These are phyloP conservation scores for Coemansia brasiliensis DNA, from an alignment of 192 early-diverging fungal genomes.

Conservation along the genomic window DNA sequence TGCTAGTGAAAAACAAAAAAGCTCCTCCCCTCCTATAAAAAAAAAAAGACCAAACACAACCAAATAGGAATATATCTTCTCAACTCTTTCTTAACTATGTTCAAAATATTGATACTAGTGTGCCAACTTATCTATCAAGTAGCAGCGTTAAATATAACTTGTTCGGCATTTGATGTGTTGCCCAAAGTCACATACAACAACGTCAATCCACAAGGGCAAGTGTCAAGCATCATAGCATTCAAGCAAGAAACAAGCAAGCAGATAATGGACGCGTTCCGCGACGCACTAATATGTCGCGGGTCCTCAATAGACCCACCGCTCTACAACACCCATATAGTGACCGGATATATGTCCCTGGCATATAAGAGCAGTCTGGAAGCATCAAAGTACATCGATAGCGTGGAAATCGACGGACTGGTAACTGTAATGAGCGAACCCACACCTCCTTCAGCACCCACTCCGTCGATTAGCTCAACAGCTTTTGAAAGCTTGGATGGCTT, in stretches of 20 bases:
- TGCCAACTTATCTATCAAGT: not conserved
- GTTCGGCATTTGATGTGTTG: conserved; percentile 25
- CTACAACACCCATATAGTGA: conserved; percentile 31
- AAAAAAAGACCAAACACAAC: too few species aligned
- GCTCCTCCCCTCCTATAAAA: too few species aligned
- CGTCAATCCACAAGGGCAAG: conserved; percentile 25
- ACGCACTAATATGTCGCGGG: conserved; percentile 42
- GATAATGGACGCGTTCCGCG: conserved; percentile 34
- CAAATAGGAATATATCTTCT: not conserved
- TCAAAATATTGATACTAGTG: too few species aligned
- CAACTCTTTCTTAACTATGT: too few species aligned
- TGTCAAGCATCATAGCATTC: conserved; percentile 22
- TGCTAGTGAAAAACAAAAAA: too few species aligned
- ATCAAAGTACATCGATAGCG: conserved; percentile 11
- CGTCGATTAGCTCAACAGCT: too few species aligned
- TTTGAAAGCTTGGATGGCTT: too few species aligned
- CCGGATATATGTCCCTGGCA: conserved; percentile 10
- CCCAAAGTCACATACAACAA: conserved; percentile 30
- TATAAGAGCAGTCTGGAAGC: conserved; percentile 14
- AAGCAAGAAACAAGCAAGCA: conserved; percentile 11
- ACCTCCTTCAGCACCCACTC: too few species aligned
- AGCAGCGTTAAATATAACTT: conserved; percentile 22
- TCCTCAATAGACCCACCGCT: conserved; percentile 19
- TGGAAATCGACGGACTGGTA: conserved; percentile 16
- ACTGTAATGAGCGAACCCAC: not conserved